Percentiles rank a stretch among this genome's conserved stretches.
These are phyloP conservation scores for Meira nashicola DNA, from an alignment of 1,284 basidiomycete species.

Conservation along the genomic window DNA sequence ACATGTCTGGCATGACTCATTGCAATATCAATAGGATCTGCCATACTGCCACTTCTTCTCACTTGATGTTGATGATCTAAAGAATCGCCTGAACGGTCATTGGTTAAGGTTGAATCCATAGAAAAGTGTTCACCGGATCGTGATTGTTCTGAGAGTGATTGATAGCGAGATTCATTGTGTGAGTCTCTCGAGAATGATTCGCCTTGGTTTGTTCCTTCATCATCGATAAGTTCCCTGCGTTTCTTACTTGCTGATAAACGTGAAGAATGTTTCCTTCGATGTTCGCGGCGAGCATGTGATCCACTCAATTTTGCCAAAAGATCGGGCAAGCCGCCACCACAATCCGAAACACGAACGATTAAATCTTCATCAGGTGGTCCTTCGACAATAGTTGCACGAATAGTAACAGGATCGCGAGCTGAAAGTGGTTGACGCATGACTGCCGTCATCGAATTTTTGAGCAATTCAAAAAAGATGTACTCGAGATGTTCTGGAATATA, in stretches of 20 bases:
- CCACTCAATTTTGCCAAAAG: constrained; percentile 20
- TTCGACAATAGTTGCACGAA: constrained; percentile 46
- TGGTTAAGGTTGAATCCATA: constrained; percentile 14
- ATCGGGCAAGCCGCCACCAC: constrained; percentile 33
- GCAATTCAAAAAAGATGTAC: constrained; percentile 79
- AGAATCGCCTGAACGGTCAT: not conserved
- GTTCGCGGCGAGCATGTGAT: not conserved
- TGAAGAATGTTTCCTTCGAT: not conserved
- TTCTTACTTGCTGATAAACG: constrained; percentile 9
- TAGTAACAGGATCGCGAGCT: constrained; percentile 20
- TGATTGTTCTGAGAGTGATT: too few relatives aligned
- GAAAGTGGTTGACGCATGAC: constrained; percentile 31
- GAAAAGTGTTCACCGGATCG: too few relatives aligned
- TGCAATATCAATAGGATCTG: too few relatives aligned
- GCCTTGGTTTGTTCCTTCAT: not conserved
- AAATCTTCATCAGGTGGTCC: constrained; percentile 46
- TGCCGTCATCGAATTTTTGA: constrained; percentile 65
- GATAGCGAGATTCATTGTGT: too few relatives aligned
- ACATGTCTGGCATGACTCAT: not conserved
- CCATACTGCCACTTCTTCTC: too few relatives aligned
- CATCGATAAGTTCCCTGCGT: not conserved
- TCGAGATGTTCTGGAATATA: constrained; percentile 82
- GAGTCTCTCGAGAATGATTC: not conserved
- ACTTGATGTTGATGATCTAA: not conserved
- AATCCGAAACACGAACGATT: constrained; percentile 46